These are phyloP conservation scores for Pyrus hybrid DNA, from an alignment of 331 rosid genomes.

Conservation along the genomic window DNA sequence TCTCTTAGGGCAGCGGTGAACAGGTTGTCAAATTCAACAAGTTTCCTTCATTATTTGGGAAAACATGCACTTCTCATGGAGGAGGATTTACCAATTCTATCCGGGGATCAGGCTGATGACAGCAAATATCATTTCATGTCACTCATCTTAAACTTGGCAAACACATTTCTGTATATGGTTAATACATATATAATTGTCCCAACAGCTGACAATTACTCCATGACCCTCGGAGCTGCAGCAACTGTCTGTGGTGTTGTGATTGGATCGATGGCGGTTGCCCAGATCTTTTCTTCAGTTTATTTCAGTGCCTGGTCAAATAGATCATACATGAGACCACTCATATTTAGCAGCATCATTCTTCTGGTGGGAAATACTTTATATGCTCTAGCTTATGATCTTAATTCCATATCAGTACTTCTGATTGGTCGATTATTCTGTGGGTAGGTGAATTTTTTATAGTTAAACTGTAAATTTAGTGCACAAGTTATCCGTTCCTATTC, in stretches of 20 bases:
- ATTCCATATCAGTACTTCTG: conserved; percentile 39
- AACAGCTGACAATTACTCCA: conserved; percentile 42
- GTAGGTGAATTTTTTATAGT: conserved; percentile 13
- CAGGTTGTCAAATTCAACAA: conserved; percentile 34
- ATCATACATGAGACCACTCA: conserved; percentile 44
- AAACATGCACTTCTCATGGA: conserved; percentile 33
- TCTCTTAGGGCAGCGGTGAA: conserved; percentile 33
- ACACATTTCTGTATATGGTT: conserved; percentile 47
- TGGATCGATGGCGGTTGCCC: conserved; percentile 51
- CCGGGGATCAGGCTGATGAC: conserved; percentile 20
- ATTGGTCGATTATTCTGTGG: conserved; percentile 43
- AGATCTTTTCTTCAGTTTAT: conserved; percentile 40
- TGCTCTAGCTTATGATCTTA: conserved; percentile 44
- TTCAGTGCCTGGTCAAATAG: conserved; percentile 49
- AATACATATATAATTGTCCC: conserved; percentile 46
- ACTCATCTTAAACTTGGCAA: conserved; percentile 39
- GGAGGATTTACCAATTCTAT: conserved; percentile 23
- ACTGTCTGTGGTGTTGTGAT: conserved; percentile 48
- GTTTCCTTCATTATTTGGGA: conserved; percentile 39
- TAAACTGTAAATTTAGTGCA: not conserved
- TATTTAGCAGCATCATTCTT: conserved; percentile 43
- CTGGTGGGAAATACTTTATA: conserved; percentile 37
- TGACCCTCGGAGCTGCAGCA: conserved; percentile 51
- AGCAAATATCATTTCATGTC: conserved; percentile 35
- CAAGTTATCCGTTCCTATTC: not conserved